Percentiles rank a stretch among this genome's conserved stretches.
Evolutionary conservation across 129 eudicot genomes (phyloP).

Genomic region (Flaveria ramosissima): DNA sequence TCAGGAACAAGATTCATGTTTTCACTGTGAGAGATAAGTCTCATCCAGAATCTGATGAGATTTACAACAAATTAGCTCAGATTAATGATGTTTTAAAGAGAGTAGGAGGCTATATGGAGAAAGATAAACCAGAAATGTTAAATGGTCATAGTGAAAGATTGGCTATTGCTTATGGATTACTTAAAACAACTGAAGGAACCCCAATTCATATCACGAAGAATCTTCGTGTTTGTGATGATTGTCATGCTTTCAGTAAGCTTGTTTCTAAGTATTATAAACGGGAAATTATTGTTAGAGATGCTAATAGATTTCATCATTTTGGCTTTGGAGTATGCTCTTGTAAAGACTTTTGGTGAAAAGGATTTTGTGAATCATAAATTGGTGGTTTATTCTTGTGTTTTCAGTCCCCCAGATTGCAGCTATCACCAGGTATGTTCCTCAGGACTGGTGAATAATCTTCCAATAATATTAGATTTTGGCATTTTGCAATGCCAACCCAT

Average conservation of each 20-base stretch:
- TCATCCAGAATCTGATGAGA: slow-evolving; percentile 62
- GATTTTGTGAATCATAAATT: not conserved
- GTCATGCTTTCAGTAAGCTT: slow-evolving; percentile 74
- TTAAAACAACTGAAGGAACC: slow-evolving; percentile 42
- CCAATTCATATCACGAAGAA: slow-evolving; percentile 78
- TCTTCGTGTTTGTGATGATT: slow-evolving; percentile 80
- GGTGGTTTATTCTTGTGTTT: not conserved
- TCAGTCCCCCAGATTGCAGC: not conserved
- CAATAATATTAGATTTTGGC: not conserved
- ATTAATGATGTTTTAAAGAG: slow-evolving; percentile 54
- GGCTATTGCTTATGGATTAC: slow-evolving; percentile 77
- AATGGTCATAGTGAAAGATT: slow-evolving; percentile 77
- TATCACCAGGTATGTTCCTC: slow-evolving; percentile 13
- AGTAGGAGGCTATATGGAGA: slow-evolving; percentile 59
- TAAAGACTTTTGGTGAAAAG: slow-evolving; percentile 64
- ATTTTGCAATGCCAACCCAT: not conserved
- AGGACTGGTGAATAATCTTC: slow-evolving; percentile 1
- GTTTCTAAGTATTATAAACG: slow-evolving; percentile 53
- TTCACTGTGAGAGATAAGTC: slow-evolving; percentile 66
- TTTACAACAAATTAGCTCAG: slow-evolving; percentile 49
- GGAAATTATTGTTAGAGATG: slow-evolving; percentile 79
- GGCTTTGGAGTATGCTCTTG: slow-evolving; percentile 78
- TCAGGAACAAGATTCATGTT: slow-evolving; percentile 58
- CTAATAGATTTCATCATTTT: slow-evolving; percentile 87
- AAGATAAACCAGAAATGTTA: slow-evolving; percentile 61